These are phyloP conservation scores for Priceomyces fermenticarens DNA, from an alignment of 805 yeast species.

Conservation along the genomic window DNA sequence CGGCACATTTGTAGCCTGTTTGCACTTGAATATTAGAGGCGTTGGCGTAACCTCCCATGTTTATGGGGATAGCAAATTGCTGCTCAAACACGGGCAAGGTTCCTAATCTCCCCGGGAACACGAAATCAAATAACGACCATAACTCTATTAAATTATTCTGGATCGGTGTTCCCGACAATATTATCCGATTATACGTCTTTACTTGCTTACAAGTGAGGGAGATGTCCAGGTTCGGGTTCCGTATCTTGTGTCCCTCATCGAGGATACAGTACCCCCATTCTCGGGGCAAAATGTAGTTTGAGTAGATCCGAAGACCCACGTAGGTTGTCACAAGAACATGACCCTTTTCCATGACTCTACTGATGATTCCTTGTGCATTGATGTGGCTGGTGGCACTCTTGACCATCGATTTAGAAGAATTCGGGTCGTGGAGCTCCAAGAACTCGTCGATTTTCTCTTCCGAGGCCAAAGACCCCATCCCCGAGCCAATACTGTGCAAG, in stretches of 20 bases:
- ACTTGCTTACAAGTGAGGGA: constrained; percentile 82
- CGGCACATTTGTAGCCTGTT: constrained; percentile 94
- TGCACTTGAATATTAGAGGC: constrained; percentile 95
- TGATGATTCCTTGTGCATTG: constrained; percentile 48
- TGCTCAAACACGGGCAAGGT: constrained; percentile 92
- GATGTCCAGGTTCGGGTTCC: constrained; percentile 90
- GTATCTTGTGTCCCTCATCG: constrained; percentile 95
- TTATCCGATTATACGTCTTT: constrained; percentile 79
- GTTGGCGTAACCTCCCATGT: constrained; percentile 97
- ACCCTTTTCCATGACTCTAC: constrained; percentile 62
- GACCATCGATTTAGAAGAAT: constrained; percentile 10
- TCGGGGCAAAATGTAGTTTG: constrained; percentile 57
- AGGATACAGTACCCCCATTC: constrained; percentile 88
- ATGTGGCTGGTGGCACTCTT: constrained; percentile 28
- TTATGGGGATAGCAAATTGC: constrained; percentile 90
- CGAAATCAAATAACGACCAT: constrained; percentile 94
- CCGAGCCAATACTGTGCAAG: constrained; percentile 88
- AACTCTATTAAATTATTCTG: constrained; percentile 89
- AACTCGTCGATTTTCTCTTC: constrained; percentile 52
- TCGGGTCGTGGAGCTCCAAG: constrained; percentile 44
- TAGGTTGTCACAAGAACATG: constrained; percentile 90
- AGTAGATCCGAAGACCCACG: constrained; percentile 74
- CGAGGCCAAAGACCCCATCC: constrained; percentile 49
- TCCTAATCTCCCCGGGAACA: constrained; percentile 91
- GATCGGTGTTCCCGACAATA: constrained; percentile 93